Base-by-base conservation (phyloP, 176 grass and related monocot species). In the Ensete ventricosum region DNA sequence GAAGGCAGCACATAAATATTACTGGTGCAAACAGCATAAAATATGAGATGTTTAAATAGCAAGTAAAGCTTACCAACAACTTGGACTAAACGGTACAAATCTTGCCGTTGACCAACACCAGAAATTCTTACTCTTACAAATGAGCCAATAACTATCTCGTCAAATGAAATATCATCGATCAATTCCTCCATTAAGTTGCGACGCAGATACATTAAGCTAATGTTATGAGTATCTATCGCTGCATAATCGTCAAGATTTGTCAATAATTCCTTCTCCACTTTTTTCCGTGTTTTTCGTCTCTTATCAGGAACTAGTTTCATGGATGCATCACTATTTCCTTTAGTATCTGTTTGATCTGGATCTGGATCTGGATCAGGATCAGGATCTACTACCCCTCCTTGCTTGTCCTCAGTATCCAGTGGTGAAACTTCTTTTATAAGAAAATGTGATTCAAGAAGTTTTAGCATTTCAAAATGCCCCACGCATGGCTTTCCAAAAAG, bases 371-470 rank as follows among this genome's bases (percentile, higher is more conserved):
- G 62, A 23, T 22, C 9, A 67, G 89, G 81, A 74, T 96, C 89
- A 73, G 89, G 92, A 74, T 96, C 87, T 51, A 96, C 87, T 71
- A 96, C 90, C 64, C 90, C 87, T 79, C 89, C 89, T 19, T 92
- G 87, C 58, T 90, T 90, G 71, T 86, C 93, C 84, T 88, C 89
- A 0, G 74, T 80, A 54, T 82, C 87, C 69, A 81, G 62, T 59
- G 83, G 85, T 75, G 83, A 79, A 29, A 67, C 81, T 80, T 92
- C 93, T 34, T 73, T 83, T 74, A 65, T 74, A 27, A 82, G 62
- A 57, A 96, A 92, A 78, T 96, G 89, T 64, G 89, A 92, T 88
- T 96, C 93, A 64, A 96, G 81, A 92, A 96, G 93, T 85, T 92
- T 96, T 62, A 96, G 77, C 89, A 96, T 88, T 83, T 92, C 93